Base-by-base conservation (phyloP, 2,329 filamentous ascomycete species). In the Periglandula ipomoeae region DNA sequence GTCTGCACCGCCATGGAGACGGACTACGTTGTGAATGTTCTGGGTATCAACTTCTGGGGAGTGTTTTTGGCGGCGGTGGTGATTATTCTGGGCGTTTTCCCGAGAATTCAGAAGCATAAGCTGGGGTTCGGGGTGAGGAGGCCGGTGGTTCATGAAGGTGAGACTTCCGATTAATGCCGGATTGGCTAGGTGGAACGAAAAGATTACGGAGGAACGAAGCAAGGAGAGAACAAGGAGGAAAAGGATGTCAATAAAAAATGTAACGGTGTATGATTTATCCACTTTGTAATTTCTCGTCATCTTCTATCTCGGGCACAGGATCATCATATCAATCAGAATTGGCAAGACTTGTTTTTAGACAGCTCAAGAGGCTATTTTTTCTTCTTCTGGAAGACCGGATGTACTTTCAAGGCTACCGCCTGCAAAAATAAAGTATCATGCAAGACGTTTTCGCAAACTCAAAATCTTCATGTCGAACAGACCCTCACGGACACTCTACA, bases 51-150 rank as follows among this genome's bases (percentile, higher is more conserved):
- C 65, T 70, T 87, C 27, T 95, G 89, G 89, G 81, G 82, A 1
- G 75, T 88, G 3, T 63, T 87, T 40, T 61, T 88, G n/a, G 75
- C 83, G 1, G 70, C 75, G 4, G 70, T 83, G 11, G 62, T 96
- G 34, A 71, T 89, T 26, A 60, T 93, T 9, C 58, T 81, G 19
- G 91, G 93, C 0, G 68, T 95, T 15, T 74, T 85, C 50, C 84
- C 90, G 7, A 78, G 91, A 54, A 81, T 96, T 53, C 87, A 89
- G 72, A 80, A 85, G 70, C 76, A 81, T 53, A 97, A 97, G 73
- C 3, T 52, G 32, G 50, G 50, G 4, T 27, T 50, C 17, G 24
- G n/a, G 9, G 41, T 34, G 23, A 40, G 22, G 13, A 44, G 43
- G 24, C 10, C 30, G 9, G 47, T 38, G n/a, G 20, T n/a, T 13